These are phyloP conservation scores for Paspalum vaginatum DNA, from an alignment of 176 grass and related monocot species.

Conservation along the genomic window DNA sequence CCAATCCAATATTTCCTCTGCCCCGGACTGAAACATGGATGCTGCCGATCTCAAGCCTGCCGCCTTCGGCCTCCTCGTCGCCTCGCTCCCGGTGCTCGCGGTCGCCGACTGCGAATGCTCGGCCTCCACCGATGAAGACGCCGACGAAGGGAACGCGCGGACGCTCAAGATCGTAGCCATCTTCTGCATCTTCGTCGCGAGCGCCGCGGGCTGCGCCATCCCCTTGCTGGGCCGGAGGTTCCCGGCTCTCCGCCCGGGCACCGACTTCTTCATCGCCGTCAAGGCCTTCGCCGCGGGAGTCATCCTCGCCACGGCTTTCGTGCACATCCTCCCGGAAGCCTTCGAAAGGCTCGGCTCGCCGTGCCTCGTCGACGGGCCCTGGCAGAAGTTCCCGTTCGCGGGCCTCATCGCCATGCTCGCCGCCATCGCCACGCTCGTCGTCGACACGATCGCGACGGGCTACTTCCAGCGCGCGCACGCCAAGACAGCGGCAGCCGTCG, in stretches of 20 bases:
- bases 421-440: slow-evolving; percentile 63
- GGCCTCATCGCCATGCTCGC: slow-evolving; percentile 68
- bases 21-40: slow-evolving; percentile 8
- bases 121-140: not conserved
- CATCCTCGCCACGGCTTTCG: slow-evolving; percentile 77
- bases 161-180: slow-evolving; percentile 68
- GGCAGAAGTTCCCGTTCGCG: slow-evolving; percentile 62
- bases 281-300: slow-evolving; percentile 84
- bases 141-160: slow-evolving; percentile 42
- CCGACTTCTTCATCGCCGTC: slow-evolving; percentile 60
- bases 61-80: slow-evolving; percentile 24
- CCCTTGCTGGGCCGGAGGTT: slow-evolving; percentile 50
- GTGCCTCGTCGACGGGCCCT: slow-evolving; percentile 54
- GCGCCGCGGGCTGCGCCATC: slow-evolving; percentile 48
- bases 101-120: slow-evolving; percentile 48
- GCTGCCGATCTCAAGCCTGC: slow-evolving; percentile 3
- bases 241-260: slow-evolving; percentile 47
- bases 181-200: slow-evolving; percentile 62
- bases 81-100: slow-evolving; percentile 24
- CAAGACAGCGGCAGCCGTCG: slow-evolving; percentile 6
- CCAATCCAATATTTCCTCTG: not conserved
- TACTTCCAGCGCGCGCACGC: slow-evolving; percentile 59
- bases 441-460: slow-evolving; percentile 72
- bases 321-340: slow-evolving; percentile 75
- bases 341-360: slow-evolving; percentile 58